Evolutionary conservation across 495 filamentous ascomycete species (phyloP), one percentile per base, ranked within the genome.

Genomic region (Tuber brumale): DNA sequence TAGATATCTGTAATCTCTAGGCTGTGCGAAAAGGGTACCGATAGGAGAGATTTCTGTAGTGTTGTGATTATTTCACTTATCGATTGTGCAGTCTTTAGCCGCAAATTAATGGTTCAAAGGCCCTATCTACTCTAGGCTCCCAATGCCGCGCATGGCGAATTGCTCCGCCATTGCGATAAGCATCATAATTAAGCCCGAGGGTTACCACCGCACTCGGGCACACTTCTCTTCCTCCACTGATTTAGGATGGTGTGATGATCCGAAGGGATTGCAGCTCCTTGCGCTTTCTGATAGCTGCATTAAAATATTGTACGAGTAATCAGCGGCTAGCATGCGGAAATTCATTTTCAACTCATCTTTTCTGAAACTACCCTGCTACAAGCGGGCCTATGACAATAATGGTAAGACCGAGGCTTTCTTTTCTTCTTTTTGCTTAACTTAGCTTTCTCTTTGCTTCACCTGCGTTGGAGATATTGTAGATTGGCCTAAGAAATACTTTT

Each of bases 101-200:
- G 57, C 57, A 66, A 31, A 66, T 66, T 66, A 66, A 35, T 66
- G 3, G 12, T 66, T 66, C 57, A 66, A 66, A 18, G 57, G 18
- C 57, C 27, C 57, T 66, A 66, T 66, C 57, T 66, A 5, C 41
- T 42, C 41, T 42, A 42, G 31, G 27, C 31, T 31, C 16, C 57
- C 57, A 66, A 66, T 35, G 6, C 57, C 57, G 35, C 57, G 57
- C 57, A 66, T 66, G 57, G 57, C 14, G 27, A 66, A 14, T 31
- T 14, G 31, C 57, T 66, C 57, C 57, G 27, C 57, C 57, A 66
- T 66, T 35, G 57, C 57, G 57, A 66, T 66, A 66, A 66, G 57
- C 27, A 71, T 71, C 43, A 41, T 42, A 71, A 42, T 71, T 71
- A 71, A 41, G 70, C 39, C 39, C 70, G 70, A 71, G 12, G 70